phyloP scores from a whole-genome alignment of 208 protist genomes.

The Trypanosoma platydactyli region DNA sequence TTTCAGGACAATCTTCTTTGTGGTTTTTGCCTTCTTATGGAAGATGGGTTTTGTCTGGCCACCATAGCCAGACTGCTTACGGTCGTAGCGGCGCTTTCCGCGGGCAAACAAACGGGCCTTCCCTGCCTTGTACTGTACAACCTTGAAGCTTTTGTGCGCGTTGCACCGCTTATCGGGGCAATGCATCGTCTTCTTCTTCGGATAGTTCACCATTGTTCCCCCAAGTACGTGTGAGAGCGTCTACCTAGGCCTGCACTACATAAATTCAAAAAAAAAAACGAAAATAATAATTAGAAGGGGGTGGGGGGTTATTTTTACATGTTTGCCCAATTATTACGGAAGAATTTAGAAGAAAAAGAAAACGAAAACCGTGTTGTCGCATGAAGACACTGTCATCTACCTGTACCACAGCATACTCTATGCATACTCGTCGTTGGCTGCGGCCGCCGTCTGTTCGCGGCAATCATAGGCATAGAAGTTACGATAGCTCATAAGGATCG shows the following conservation, averaged over 20 bases:
- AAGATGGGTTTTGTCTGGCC: conserved; percentile 99
- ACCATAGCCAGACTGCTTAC: conserved; percentile 99
- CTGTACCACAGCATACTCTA: conserved; percentile 4
- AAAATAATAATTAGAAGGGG: conserved; percentile 12
- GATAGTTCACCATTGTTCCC: conserved; percentile 89
- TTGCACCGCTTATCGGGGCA: conserved; percentile 90
- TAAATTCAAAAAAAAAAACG: conserved; percentile 17
- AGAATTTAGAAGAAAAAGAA: conserved; percentile 23
- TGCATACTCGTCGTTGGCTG: conserved; percentile 74
- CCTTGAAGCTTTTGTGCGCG: conserved; percentile 98
- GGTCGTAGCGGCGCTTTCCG: conserved; percentile 99
- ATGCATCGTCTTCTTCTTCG: conserved; percentile 93
- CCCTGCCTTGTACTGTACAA: conserved; percentile 99
- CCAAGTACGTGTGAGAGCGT: neutral
- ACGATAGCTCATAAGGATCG: conserved; percentile 81
- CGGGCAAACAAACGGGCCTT: conserved; percentile 98
- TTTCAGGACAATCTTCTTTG: conserved; percentile 99
- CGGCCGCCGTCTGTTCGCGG: conserved; percentile 81
- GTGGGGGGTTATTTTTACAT: neutral
- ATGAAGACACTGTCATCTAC: neutral
- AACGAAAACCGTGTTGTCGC: conserved; percentile 8
- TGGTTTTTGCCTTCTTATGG: conserved; percentile 99
- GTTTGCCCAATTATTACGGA: no score
- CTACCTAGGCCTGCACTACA: neutral
- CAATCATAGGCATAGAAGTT: conserved; percentile 92